Conservation (phyloP, 2,329 filamentous ascomycete genomes). For the Calonectria pseudoreteaudii region DNA sequence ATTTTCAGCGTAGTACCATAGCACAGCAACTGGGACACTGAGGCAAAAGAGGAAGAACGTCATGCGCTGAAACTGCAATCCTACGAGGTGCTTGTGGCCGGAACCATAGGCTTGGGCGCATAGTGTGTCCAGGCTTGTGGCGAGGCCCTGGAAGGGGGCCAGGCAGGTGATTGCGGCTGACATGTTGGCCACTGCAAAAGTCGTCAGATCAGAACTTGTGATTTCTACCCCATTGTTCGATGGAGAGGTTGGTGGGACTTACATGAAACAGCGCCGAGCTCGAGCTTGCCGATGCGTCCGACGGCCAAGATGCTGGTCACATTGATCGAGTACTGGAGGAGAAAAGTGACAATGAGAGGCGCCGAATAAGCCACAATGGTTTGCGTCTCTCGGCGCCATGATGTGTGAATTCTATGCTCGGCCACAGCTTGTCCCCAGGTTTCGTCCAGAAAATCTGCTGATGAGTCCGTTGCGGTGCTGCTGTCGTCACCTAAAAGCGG, state of each 20-base stretch:
- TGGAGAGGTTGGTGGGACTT: conserved; percentile 34
- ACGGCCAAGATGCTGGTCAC: conserved; percentile 84
- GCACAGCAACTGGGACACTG: conserved; percentile 76
- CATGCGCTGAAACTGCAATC: conserved; percentile 85
- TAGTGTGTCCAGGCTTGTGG: conserved; percentile 90
- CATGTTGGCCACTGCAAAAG: conserved; percentile 68
- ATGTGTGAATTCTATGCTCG: conserved; percentile 85
- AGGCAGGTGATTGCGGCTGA: conserved; percentile 83
- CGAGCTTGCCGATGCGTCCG: conserved; percentile 77
- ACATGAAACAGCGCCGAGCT: conserved; percentile 58
- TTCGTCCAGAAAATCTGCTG: conserved; percentile 70
- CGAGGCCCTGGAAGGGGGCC: conserved; percentile 84
- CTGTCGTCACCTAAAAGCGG: conserved; percentile 54
- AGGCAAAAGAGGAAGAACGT: conserved; percentile 79
- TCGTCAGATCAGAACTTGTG: conserved; percentile 25
- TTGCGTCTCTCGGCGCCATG: conserved; percentile 90
- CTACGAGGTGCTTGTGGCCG: conserved; percentile 88
- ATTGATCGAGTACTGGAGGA: conserved; percentile 87
- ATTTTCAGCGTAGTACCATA: conserved; percentile 77
- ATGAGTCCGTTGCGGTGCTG: conserved; percentile 52
- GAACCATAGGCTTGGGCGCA: conserved; percentile 95
- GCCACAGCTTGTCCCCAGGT: conserved; percentile 90
- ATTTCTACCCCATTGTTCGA: neutral
- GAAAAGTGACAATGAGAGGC: conserved; percentile 77
- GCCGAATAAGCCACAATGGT: conserved; percentile 79